Evolutionary conservation across 2,329 filamentous ascomycete genomes (phyloP).

Genomic region (Colletotrichum spinosum): DNA sequence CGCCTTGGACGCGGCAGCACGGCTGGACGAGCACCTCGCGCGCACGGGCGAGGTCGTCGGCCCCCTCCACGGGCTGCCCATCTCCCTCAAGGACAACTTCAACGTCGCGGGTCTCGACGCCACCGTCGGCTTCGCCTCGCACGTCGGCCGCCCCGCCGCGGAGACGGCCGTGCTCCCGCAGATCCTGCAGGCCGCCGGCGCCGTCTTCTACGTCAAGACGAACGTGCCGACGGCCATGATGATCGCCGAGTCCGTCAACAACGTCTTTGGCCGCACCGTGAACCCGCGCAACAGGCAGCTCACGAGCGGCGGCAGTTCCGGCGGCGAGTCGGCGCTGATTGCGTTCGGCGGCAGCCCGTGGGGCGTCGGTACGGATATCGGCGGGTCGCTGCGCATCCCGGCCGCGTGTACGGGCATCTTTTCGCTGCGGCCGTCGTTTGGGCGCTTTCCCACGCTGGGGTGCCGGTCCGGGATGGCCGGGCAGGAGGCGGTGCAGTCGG

Average conservation of each 20-base stretch:
- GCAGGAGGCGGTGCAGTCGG: constrained; percentile 72
- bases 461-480: constrained; percentile 69
- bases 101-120: constrained; percentile 70
- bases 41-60: constrained; percentile 62
- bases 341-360: constrained; percentile 67
- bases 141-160: constrained; percentile 67
- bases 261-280: constrained; percentile 70
- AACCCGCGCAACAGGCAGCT: constrained; percentile 70
- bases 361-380: constrained; percentile 74
- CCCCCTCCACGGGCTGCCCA: constrained; percentile 73
- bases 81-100: constrained; percentile 79
- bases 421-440: constrained; percentile 66
- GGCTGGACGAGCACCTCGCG: constrained; percentile 63
- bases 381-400: constrained; percentile 64
- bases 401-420: constrained; percentile 70
- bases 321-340: constrained; percentile 75
- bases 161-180: constrained; percentile 54
- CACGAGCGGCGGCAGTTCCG: constrained; percentile 74
- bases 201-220: constrained; percentile 68
- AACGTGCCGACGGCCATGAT: constrained; percentile 74
- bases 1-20: constrained; percentile 60
- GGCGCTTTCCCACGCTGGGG: constrained; percentile 68
- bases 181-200: constrained; percentile 60
- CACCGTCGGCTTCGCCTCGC: constrained; percentile 70
- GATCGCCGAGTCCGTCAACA: constrained; percentile 76